Percentiles rank a stretch among this genome's conserved stretches.
Evolutionary conservation across 805 yeast species (phyloP).

Genomic region (Priceomyces haplophilus): DNA sequence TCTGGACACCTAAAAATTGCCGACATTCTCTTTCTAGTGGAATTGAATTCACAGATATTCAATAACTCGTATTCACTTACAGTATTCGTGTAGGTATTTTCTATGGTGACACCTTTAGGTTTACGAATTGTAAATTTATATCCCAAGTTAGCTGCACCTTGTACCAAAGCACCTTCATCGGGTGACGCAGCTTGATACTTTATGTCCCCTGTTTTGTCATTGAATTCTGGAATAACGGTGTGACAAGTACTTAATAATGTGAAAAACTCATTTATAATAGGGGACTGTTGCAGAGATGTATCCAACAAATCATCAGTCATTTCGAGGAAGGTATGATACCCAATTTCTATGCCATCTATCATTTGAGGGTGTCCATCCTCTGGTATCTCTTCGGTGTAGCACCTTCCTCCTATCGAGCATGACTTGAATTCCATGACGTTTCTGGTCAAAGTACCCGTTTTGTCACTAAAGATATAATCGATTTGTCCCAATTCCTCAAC

Average conservation of each 20-base stretch:
- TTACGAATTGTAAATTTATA: conserved; percentile 80
- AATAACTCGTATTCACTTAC: conserved; percentile 67
- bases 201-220: conserved; percentile 54
- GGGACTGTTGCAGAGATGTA: conserved; percentile 43
- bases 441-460: conserved; percentile 94
- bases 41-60: conserved; percentile 93
- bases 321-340: conserved; percentile 69
- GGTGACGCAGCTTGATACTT: conserved; percentile 99
- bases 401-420: conserved; percentile 87
- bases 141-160: conserved; percentile 90
- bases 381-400: conserved; percentile 85
- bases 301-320: conserved; percentile 49
- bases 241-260: conserved; percentile 89
- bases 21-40: conserved; percentile 97
- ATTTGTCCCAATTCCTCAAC: conserved; percentile 98
- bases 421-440: conserved; percentile 96
- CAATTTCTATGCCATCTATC: conserved; percentile 76
- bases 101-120: conserved; percentile 76
- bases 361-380: conserved; percentile 77
- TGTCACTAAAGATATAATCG: conserved; percentile 93
- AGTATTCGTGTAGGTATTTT: conserved; percentile 43
- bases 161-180: conserved; percentile 97
- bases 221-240: conserved; percentile 91
- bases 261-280: conserved; percentile 68
- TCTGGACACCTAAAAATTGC: conserved; percentile 93